These are phyloP conservation scores for Pseudocercospora fuligena DNA, from an alignment of 2,329 filamentous ascomycete species.

Conservation along the genomic window DNA sequence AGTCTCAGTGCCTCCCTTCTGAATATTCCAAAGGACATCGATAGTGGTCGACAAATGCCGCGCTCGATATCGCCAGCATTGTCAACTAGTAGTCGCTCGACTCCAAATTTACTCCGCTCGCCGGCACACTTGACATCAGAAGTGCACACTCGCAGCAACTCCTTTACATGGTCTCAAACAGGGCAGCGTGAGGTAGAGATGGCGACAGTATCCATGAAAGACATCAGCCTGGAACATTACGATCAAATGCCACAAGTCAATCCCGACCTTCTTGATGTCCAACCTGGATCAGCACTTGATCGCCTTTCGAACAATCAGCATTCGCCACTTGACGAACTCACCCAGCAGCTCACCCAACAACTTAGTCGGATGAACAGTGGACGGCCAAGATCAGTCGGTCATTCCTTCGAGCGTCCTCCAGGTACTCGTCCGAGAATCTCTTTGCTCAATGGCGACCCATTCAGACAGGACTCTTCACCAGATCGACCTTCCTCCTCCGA, in stretches of 20 bases:
- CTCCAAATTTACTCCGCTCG: conserved; percentile 30
- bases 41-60: conserved; percentile 8
- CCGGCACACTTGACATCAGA: conserved; percentile 5
- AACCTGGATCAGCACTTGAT: not conserved
- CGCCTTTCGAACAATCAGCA: conserved; percentile 27
- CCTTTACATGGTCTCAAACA: conserved; percentile 24
- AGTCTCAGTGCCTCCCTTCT: not conserved
- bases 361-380: conserved; percentile 34
- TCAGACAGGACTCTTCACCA: conserved; percentile 18
- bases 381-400: conserved; percentile 34
- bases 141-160: conserved; percentile 29
- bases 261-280: not conserved
- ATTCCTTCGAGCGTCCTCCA: conserved; percentile 30
- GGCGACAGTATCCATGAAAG: not conserved
- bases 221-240: not conserved
- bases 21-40: not conserved
- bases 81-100: conserved; percentile 30
- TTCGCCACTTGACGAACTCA: conserved; percentile 41
- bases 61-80: conserved; percentile 17
- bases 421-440: conserved; percentile 21
- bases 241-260: not conserved
- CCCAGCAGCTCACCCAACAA: conserved; percentile 36
- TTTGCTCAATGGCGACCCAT: conserved; percentile 32
- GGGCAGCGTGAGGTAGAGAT: not conserved
- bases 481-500: not conserved